Percentiles rank a stretch among this genome's conserved stretches.
These are phyloP conservation scores for Trichosporon sp. DNA, from an alignment of 1,284 basidiomycete species.

Conservation along the genomic window DNA sequence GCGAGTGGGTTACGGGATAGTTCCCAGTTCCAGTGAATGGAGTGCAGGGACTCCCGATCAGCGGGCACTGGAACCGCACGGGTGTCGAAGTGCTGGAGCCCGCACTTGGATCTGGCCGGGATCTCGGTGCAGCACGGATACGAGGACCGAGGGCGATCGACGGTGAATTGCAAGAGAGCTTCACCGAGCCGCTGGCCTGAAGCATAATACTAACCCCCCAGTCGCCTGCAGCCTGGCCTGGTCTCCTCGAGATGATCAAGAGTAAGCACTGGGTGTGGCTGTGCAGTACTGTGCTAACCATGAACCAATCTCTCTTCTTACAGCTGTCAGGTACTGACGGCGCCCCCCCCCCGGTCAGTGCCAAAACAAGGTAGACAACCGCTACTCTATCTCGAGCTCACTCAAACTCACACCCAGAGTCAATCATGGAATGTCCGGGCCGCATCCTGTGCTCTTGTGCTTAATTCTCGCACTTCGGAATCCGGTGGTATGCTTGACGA, in stretches of 20 bases:
- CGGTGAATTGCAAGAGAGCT: background rate
- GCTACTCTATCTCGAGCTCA: background rate
- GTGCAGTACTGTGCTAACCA: background rate
- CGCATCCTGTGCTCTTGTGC: background rate
- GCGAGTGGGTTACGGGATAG: background rate
- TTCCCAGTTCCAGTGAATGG: background rate
- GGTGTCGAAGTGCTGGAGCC: background rate
- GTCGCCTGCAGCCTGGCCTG: background rate
- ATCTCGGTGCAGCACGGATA: background rate
- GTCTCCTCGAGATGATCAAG: background rate
- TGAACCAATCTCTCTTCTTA: background rate
- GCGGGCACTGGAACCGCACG: background rate
- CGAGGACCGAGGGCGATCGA: background rate
- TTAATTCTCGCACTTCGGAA: background rate
- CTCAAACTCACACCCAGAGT: background rate
- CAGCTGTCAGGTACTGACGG: background rate
- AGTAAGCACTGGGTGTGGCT: background rate
- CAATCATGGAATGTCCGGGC: background rate
- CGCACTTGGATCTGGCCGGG: background rate
- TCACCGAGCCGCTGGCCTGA: background rate
- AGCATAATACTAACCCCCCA: background rate
- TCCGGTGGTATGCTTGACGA: background rate
- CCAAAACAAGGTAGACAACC: background rate
- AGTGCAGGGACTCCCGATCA: background rate
- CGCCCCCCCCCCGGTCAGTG: background rate